Base-by-base conservation (phyloP, 2,329 filamentous ascomycete species). In the Parastagonospora nodorum region DNA sequence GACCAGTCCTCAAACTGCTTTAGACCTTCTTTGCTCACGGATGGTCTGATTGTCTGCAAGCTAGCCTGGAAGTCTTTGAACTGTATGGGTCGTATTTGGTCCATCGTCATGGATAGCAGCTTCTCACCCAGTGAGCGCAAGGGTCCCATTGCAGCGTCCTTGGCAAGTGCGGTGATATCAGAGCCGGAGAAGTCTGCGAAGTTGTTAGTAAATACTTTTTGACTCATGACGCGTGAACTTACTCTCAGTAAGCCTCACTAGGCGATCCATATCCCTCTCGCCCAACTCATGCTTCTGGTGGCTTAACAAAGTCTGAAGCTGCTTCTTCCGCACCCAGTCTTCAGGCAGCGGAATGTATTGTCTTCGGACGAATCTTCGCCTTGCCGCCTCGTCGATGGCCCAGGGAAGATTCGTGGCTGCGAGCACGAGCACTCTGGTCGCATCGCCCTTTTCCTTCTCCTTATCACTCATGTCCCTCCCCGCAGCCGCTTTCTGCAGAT, bases 321-420 rank as follows among this genome's bases (percentile, higher is more conserved):
- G 94, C 43, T 84, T 82, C 48, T 86, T 86, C 49, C 94, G 83
- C 1, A 95, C 96, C 58, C 88, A 84, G 9, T 86, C 83, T 69
- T 97, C 94, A 0, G 94, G 94, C 8, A 99, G 76, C 1, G 94
- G 93, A 53, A 99, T 99, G 71, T 99, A 99, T 74, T 97, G 94
- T 51, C 94, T 84, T 57, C 94, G 82, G 11, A 97, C 93, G 69
- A 99, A 99, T 43, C 94, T 82, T 49, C 94, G 82, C 50, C 94
- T 82, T 1, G 94, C 94, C 19, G 94, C 94, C 73, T 97, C 94
- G 63, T 99, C 94, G 61, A 99, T 97, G 30, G 92, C 92, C 94
- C 94, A 99, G 0, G 94, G 94, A 51, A 97, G 74, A 70, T 99
- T 99, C 0, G 94, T 99, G 15, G 94, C 94, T 1, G 94, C 94